Evolutionary conservation across 1,284 basidiomycete genomes (phyloP), one percentile per base, ranked within the genome.

Genomic region (Boletus hoseneyae): DNA sequence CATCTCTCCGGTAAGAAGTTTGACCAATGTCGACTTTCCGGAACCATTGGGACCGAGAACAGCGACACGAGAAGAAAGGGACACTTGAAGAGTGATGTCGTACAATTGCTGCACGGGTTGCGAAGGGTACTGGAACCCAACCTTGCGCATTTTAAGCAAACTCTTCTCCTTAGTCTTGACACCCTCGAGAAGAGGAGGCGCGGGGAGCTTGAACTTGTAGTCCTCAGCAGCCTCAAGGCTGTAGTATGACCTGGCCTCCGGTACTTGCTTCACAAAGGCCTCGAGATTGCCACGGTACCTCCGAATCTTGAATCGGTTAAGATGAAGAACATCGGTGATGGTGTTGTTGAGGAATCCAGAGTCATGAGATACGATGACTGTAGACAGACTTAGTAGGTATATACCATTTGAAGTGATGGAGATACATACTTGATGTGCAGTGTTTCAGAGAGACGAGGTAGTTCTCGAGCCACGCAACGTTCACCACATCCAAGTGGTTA

Each of bases 111-210:
- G 94, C 52, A 87, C 80, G 51, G 84, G 66, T 61, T 90, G 82
- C 35, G 83, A 81, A 41, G 93, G 92, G 77, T 97, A 98, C 75
- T 97, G 93, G 90, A 94, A 98, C 65, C 89, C 90, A 63, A 96
- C 93, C 72, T 93, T 90, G 70, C 93, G 89, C 93, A 98, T 97
- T 84, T 98, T 97, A 65, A 97, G 77, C 63, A 97, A 77, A 60
- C 85, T 85, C 85, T 97, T 97, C 78, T 97, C 94, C 83, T 98
- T 97, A 70, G 95, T 98, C 89, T 97, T 97, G 78, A 97, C 94
- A 89, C 94, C 95, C 60, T 97, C 94, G 57, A 97, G 88, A 58
- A 97, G 85, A 70, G 95, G 94, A 50, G 94, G 95, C 68, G 93
- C 86, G 53, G 94, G 92, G 63, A 96, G 85, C 81, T 93, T 93